Conservation (phyloP, 306 rosid species). For the Quercus variabilis region DNA sequence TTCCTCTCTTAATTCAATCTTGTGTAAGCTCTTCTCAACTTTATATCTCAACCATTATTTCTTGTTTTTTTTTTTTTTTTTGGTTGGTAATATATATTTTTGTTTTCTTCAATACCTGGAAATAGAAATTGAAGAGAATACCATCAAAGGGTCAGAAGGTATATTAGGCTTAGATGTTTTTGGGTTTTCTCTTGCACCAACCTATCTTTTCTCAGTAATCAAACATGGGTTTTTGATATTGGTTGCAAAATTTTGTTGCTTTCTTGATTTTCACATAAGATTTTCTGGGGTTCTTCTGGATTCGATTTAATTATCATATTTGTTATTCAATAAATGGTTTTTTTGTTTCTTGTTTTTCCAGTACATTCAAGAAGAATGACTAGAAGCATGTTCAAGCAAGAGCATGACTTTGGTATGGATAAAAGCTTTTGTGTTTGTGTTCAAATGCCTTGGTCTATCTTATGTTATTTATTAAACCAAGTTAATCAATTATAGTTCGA, state of each 20-base stretch:
- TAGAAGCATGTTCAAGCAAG: conserved; percentile 45
- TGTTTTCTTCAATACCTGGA: neutral
- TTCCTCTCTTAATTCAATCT: neutral
- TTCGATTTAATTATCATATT: neutral
- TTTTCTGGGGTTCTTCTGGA: neutral
- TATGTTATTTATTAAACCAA: neutral
- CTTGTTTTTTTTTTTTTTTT: neutral
- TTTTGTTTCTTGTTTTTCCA: conserved; percentile 1
- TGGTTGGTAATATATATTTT: neutral
- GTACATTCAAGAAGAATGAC: conserved; percentile 28
- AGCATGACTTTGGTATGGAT: conserved; percentile 37
- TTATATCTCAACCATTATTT: too few relatives aligned
- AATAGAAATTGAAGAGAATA: neutral
- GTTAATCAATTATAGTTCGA: neutral
- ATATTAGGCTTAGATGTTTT: neutral
- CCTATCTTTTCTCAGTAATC: neutral
- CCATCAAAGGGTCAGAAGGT: neutral
- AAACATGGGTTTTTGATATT: neutral
- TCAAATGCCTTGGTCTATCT: neutral
- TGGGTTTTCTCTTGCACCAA: neutral
- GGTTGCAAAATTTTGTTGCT: neutral
- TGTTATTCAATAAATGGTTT: neutral
- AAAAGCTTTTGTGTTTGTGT: neutral
- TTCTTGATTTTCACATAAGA: neutral
- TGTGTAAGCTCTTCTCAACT: conserved; percentile 15